Evolutionary conservation across 2,329 filamentous ascomycete species (phyloP), one percentile per base, ranked within the genome.

Genomic region (Pseudonectria foliicola): DNA sequence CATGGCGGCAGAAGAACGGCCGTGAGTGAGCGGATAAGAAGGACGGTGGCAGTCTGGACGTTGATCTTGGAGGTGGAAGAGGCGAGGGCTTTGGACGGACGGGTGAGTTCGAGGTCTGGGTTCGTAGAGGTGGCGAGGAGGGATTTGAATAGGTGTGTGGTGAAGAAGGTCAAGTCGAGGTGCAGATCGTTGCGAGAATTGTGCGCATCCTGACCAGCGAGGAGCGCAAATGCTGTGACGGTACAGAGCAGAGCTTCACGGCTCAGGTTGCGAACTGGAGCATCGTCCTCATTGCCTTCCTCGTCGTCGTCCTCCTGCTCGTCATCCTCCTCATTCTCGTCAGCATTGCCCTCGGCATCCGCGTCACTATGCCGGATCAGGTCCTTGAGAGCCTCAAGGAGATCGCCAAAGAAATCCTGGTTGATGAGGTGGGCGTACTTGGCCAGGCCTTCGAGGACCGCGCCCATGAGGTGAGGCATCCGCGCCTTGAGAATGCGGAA

Each of bases 361-460:
- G 71, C 68, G 52, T 82, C 75, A 34, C 84, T 82, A 47, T 89
- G 77, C 4, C 78, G 76, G 50, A 96, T 90, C 29, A 98, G 75
- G 45, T 98, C 92, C 60, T 94, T 93, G 26, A 98, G 70, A 1
- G 88, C 90, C 62, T 96, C 92, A 10, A 98, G 75, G 21, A 98
- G 72, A 56, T 98, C 92, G 18, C 90, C 92, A 52, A 98, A 98
- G 68, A 98, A 96, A 57, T 98, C 87, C 56, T 98, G 88, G 65
- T 98, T 98, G 71, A 98, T 98, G 40, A 98, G 73, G 57, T 95
- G 92, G 4, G 89, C 82, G 56, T 94, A 98, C 56, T 88, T 88
- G 33, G 90, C 89, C 14, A 98, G 68, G 18, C 92, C 92, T 66
- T 96, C 92, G 5, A 98, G 74, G 0, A 95, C 89, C 11, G 90